These are phyloP conservation scores for Phalaenopsis equestris DNA, from an alignment of 106 monocot genomes.

Conservation along the genomic window DNA sequence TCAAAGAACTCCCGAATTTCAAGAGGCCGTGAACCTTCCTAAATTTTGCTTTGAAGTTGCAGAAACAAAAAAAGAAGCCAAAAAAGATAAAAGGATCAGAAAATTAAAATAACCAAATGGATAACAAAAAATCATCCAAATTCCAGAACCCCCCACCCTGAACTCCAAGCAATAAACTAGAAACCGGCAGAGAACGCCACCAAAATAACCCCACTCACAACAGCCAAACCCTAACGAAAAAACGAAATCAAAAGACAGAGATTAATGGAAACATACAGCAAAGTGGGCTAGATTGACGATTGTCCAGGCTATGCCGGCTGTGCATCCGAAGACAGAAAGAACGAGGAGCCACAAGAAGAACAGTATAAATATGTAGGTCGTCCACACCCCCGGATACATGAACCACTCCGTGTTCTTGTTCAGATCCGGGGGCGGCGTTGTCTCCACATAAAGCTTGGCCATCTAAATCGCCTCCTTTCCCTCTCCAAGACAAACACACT, in stretches of 20 bases:
- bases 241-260: not conserved
- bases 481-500: not conserved
- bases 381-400: slow-evolving; percentile 92
- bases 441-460: slow-evolving; percentile 68
- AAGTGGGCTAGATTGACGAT: slow-evolving; percentile 68
- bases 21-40: not conserved
- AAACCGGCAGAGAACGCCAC: not conserved
- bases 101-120: not conserved
- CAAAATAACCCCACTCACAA: not conserved
- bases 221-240: not conserved
- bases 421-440: slow-evolving; percentile 62
- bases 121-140: not conserved
- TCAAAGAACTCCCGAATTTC: not conserved
- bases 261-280: slow-evolving; percentile 21
- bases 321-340: slow-evolving; percentile 65
- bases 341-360: slow-evolving; percentile 75
- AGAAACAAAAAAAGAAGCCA: not conserved
- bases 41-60: not conserved
- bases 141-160: not conserved
- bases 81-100: not conserved
- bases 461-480: slow-evolving; percentile 17
- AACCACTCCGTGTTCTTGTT: slow-evolving; percentile 97
- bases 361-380: slow-evolving; percentile 76
- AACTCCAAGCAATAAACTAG: not conserved
- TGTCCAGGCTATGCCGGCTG: slow-evolving; percentile 76